Evolutionary conservation across 257 asterid species (phyloP), one percentile per base, ranked within the genome.

Genomic region (Verbascum thapsus): DNA sequence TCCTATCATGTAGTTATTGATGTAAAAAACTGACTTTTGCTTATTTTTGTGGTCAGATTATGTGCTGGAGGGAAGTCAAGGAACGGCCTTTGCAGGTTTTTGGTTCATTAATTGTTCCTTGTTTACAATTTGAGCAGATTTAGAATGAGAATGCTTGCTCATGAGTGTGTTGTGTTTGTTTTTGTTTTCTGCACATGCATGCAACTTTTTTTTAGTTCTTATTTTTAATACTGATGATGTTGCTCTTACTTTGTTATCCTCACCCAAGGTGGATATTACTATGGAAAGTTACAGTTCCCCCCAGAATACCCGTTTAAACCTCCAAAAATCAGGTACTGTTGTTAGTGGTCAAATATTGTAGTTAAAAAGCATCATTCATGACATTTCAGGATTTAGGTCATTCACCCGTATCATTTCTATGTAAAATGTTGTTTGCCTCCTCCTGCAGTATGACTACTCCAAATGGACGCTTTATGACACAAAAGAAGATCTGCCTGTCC

Each of bases 41-140:
- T 43, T 51, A 66, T 42, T 71, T 67, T 5, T 67, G 47, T 70
- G 67, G 30, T 53, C 95, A 94, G 99, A 94, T 83, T 94, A 94
- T 74, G 95, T 94, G 68, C 81, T 94, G 95, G 98, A 94, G 82
- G 99, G 99, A 71, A 94, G 99, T 68, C 91, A 88, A 70, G 98
- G 98, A 71, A 94, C 99, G 4, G 88, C 99, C 8, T 94, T 94
- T 86, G 91, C 95, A 90, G 99, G 99, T 94, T 70, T 67, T 67
- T 63, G 15, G 63, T 48, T 72, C 72, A 74, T 79, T 10, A 45
- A 35, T 49, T 65, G 5, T 26, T 26, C 32, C 32, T 26, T 26
- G 5, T 48, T 7, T 50, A 58, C 17, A 22, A 30, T 26, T 60
- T 71, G 55, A 52, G 47, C 41, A 60, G 49, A 20, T 58, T n/a